phyloP scores from a whole-genome alignment of 306 rosid species.

The Datisca glomerata region DNA sequence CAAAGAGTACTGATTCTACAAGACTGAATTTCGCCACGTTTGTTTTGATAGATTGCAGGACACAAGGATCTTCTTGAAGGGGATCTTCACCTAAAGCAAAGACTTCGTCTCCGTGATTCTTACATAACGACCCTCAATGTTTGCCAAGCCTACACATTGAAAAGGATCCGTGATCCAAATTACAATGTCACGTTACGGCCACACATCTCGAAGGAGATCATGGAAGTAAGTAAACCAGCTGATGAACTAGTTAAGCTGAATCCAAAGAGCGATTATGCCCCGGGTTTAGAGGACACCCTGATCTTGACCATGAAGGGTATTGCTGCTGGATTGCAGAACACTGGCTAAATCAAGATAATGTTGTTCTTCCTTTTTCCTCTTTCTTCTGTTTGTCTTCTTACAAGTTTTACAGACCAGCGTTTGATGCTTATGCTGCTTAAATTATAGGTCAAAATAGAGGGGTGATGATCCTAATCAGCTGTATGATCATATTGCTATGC shows the following conservation, averaged over 20 bases:
- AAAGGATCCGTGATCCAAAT: slow-evolving; percentile 61
- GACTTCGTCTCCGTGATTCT: slow-evolving; percentile 71
- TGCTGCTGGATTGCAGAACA: slow-evolving; percentile 94
- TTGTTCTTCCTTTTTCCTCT: too few species aligned
- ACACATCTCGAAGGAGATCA: slow-evolving; percentile 45
- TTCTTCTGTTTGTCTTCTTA: too few species aligned
- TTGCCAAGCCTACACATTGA: slow-evolving; percentile 89
- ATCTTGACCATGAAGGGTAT: slow-evolving; percentile 94
- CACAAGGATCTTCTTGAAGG: slow-evolving; percentile 95
- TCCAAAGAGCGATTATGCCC: slow-evolving; percentile 82
- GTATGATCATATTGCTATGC: too few species aligned
- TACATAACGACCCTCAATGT: slow-evolving; percentile 79
- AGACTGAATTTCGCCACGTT: too few species aligned
- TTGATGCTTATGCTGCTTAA: too few species aligned
- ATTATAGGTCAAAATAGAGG: too few species aligned
- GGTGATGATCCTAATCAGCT: too few species aligned
- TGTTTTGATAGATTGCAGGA: slow-evolving; percentile 52
- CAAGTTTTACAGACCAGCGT: too few species aligned
- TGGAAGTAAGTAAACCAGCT: slow-evolving; percentile 40
- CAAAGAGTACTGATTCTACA: too few species aligned
- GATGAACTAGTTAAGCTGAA: slow-evolving; percentile 63
- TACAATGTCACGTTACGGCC: slow-evolving; percentile 37
- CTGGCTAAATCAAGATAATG: slow-evolving; percentile 61
- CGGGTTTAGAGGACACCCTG: slow-evolving; percentile 90
- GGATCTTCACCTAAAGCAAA: slow-evolving; percentile 73